Evolutionary conservation across 2,329 filamentous ascomycete species (phyloP), one percentile per base, ranked within the genome.

Genomic region (Colletotrichum noveboracense): DNA sequence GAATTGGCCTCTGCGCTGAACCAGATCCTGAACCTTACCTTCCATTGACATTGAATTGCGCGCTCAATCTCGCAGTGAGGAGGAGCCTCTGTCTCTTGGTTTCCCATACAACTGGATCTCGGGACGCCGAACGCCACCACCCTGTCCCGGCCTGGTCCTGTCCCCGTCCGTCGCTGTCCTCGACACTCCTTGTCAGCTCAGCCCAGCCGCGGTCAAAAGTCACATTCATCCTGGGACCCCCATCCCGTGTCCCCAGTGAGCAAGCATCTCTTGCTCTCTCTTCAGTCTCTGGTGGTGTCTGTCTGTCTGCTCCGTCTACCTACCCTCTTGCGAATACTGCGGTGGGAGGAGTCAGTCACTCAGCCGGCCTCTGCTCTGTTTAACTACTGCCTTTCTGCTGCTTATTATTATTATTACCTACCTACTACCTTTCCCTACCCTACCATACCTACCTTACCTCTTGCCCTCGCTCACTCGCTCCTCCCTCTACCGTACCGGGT

Each of bases 41-140:
- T 32, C 21, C 60, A 64, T 36, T 21, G 34, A 34, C n/a, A 32
- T 62, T 36, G 12, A 64, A 64, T 21, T 64, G 38, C 38, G 38
- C 38, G 38, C 38, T 43, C 38, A 43, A 43, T 43, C 18, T 43
- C 38, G 0, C 18, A 43, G 18, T 0, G 38, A 43, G 9, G 38
- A 43, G 38, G 36, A 38, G 36, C 14, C 36, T 38, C 36, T 38
- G 36, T 38, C 36, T 38, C 36, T 38, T 38, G 36, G 56, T 65
- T 64, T 67, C 72, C 38, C 68, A 56, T 21, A 66, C 52, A 32
- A 65, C 61, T 72, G 68, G 55, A 56, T 62, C 56, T 75, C 64
- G 56, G 62, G 64, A 68, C 66, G 38, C 70, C 64, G 30, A 75
- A 71, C 70, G 73, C 73, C 69, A 75, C 55, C 70, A 68, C 73